These are phyloP conservation scores for Gomphus bonarii DNA, from an alignment of 1,284 basidiomycete species.

Conservation along the genomic window DNA sequence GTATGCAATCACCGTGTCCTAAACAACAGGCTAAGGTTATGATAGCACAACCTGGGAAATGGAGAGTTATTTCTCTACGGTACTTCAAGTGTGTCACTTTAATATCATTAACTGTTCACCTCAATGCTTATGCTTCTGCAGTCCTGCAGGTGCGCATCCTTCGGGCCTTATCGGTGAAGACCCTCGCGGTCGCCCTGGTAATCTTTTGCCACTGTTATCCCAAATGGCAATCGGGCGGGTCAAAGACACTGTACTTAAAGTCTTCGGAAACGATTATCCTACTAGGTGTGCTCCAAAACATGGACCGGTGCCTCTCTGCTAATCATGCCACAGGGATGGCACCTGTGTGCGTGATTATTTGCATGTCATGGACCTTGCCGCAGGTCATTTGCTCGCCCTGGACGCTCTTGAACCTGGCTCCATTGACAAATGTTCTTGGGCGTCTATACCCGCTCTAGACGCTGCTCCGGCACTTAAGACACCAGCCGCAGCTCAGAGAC, in stretches of 20 bases:
- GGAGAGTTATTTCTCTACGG: slow-evolving; percentile 77
- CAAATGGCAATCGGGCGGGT: slow-evolving; percentile 94
- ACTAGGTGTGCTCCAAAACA: slow-evolving; percentile 47
- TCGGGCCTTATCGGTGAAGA: slow-evolving; percentile 96
- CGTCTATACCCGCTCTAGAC: slow-evolving; percentile 1
- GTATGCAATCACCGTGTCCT: background rate
- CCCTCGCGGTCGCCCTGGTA: slow-evolving; percentile 89
- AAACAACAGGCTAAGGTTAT: background rate
- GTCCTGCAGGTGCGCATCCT: slow-evolving; percentile 93
- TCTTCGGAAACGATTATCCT: slow-evolving; percentile 98
- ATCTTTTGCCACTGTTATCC: slow-evolving; percentile 88
- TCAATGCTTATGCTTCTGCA: slow-evolving; percentile 24
- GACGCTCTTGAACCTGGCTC: slow-evolving; percentile 70
- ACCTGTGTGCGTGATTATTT: slow-evolving; percentile 98
- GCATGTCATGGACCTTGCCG: slow-evolving; percentile 91
- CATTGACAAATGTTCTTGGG: slow-evolving; percentile 24
- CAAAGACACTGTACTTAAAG: slow-evolving; percentile 71
- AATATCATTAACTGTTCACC: slow-evolving; percentile 1
- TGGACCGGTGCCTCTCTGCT: background rate
- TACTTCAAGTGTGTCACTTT: slow-evolving; percentile 83
- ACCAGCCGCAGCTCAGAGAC: slow-evolving; percentile 8
- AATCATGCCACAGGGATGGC: slow-evolving; percentile 55
- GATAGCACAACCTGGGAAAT: slow-evolving; percentile 58
- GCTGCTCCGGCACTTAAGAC: slow-evolving; percentile 14
- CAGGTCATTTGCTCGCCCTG: slow-evolving; percentile 88